Conservation (phyloP, 208 protist genomes). For the Crithidia brevicula region DNA sequence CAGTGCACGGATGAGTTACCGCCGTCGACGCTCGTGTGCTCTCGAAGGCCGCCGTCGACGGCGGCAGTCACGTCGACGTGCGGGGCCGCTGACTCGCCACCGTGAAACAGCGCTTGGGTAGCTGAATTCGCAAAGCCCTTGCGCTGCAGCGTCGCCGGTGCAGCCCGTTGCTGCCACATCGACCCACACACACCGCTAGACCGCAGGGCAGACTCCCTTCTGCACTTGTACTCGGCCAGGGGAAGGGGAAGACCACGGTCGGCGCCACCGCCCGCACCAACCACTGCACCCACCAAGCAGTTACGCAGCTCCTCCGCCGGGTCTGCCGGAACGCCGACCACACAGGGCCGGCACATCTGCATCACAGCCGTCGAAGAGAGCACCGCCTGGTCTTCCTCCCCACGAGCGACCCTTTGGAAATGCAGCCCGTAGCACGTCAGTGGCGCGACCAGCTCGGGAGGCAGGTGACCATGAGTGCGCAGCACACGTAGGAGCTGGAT, state of each 20-base stretch:
- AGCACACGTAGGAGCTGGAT: conserved; percentile 14
- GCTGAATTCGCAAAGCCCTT: conserved; percentile 24
- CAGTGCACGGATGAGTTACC: neutral
- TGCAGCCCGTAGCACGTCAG: conserved; percentile 20
- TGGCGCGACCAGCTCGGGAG: conserved; percentile 18
- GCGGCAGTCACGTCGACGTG: neutral
- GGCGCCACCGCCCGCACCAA: neutral
- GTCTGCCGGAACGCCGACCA: conserved; percentile 11
- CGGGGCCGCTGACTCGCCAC: neutral
- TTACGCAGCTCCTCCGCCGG: conserved; percentile 19
- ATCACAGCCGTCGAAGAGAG: conserved; percentile 18
- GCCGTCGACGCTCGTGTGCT: neutral
- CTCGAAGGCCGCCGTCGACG: neutral
- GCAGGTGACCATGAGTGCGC: conserved; percentile 19
- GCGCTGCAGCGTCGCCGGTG: conserved; percentile 18
- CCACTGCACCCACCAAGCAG: conserved; percentile 20
- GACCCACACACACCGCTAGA: neutral
- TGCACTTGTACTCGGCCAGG: conserved; percentile 10
- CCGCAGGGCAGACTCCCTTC: neutral
- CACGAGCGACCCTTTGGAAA: conserved; percentile 21
- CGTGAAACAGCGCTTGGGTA: conserved; percentile 18
- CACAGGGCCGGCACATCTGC: conserved; percentile 19
- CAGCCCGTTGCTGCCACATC: neutral
- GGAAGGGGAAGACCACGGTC: conserved; percentile 6
- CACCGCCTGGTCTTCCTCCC: conserved; percentile 18